Evolutionary conservation across 2,329 filamentous ascomycete species (phyloP), one percentile per base, ranked within the genome.

Genomic region (Penicillium freii): DNA sequence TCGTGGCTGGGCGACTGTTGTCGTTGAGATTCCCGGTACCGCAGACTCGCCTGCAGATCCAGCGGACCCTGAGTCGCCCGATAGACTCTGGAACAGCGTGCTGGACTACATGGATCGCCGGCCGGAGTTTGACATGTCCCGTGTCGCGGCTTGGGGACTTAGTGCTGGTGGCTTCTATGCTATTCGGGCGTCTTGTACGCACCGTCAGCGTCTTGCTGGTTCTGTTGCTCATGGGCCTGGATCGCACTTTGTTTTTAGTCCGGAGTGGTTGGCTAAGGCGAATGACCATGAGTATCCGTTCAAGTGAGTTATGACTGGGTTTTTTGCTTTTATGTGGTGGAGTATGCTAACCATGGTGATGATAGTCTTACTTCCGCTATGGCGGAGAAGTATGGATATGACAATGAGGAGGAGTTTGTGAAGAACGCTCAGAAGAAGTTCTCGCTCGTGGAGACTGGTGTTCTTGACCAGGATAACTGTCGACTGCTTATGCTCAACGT

Each of bases 251-350:
- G 87, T 87, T 68, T 84, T 86, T 67, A 80, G 79, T 8, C 69
- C 71, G 2, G 81, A 81, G 34, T 88, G 86, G 86, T 71, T 89
- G 38, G 79, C 81, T 51, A 80, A 77, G 62, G 84, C 83, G 0
- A 84, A 88, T 62, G 81, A 84, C 21, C 85, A 88, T 62, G 87
- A 89, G 73, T 89, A 87, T 69, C 85, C 85, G 1, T 87, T 87
- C 63, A 63, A 73, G 76, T 81, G 60, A 72, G 76, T 74, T 3
- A 19, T 17, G 29, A 17, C 15, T 36, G 13, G 11, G 6, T 29
- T n/a, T n/a, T 31, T 17, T n/a, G 1, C 1, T 31, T 31, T 21
- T 29, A 9, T 15, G 4, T 19, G 19, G 36, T 19, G 21, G n/a
- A 1, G n/a, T 23, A 25, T 34, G 17, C 48, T 60, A 44, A 60